These are phyloP conservation scores for Chenopodium formosanum DNA, from an alignment of 148 eudicot genomes.

Conservation along the genomic window DNA sequence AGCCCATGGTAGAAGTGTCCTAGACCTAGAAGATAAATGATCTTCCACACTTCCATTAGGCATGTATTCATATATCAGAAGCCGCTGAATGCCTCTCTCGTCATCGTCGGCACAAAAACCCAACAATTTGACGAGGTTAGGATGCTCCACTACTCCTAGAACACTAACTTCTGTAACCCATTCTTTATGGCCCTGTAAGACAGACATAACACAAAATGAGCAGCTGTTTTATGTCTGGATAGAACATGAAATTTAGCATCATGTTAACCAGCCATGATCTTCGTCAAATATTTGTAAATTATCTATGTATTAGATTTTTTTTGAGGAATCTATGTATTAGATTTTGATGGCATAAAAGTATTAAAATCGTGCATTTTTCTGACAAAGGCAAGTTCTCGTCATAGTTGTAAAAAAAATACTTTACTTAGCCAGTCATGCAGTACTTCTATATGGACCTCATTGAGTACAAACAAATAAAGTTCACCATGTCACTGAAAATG, in stretches of 20 bases:
- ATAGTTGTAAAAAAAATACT: no score
- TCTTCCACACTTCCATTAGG: slow-evolving; percentile 87
- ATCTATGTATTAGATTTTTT: neutral
- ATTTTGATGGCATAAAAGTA: neutral
- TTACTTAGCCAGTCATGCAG: neutral
- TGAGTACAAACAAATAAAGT: neutral
- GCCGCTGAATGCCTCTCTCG: slow-evolving; percentile 95
- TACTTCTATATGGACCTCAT: neutral
- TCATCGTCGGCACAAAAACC: slow-evolving; percentile 98
- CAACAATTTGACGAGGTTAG: slow-evolving; percentile 79
- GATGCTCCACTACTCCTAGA: slow-evolving; percentile 90
- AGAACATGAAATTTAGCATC: no score
- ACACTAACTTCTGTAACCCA: slow-evolving; percentile 95
- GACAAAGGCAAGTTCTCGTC: neutral
- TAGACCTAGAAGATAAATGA: slow-evolving; percentile 60
- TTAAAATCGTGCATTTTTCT: neutral
- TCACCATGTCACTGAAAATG: neutral
- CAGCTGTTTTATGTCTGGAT: neutral
- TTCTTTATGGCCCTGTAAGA: slow-evolving; percentile 87
- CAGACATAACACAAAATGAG: slow-evolving; percentile 7
- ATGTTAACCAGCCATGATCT: neutral
- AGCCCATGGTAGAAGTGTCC: slow-evolving; percentile 68
- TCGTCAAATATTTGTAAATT: neutral
- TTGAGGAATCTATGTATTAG: neutral
- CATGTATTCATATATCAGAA: slow-evolving; percentile 86